Evolutionary conservation across 2,329 filamentous ascomycete species (phyloP).

Genomic region (Pyrenophora seminiperda): DNA sequence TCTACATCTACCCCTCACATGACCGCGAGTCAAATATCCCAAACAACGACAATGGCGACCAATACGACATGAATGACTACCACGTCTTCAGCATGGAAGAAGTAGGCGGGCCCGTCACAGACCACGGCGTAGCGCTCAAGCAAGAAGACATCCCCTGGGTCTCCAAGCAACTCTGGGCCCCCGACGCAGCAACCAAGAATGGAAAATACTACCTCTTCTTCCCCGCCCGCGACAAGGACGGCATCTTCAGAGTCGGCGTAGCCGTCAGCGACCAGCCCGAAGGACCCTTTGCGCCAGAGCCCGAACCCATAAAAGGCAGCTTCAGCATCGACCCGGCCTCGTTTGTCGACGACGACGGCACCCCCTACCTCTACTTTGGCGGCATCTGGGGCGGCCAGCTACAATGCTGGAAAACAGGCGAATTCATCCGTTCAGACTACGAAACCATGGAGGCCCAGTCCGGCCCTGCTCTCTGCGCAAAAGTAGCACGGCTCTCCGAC

Average conservation of each 20-base stretch:
- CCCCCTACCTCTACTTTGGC: conserved; percentile 75
- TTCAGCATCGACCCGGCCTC: conserved; percentile 78
- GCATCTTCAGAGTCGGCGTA: conserved; percentile 76
- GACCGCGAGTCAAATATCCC: conserved; percentile 75
- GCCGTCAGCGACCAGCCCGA: conserved; percentile 67
- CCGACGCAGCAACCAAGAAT: conserved; percentile 71
- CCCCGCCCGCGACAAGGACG: conserved; percentile 72
- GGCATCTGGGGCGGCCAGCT: conserved; percentile 82
- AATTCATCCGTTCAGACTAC: conserved; percentile 58
- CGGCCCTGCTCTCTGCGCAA: conserved; percentile 64
- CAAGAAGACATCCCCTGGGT: conserved; percentile 74
- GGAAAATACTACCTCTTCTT: conserved; percentile 79
- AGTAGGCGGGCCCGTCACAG: conserved; percentile 64
- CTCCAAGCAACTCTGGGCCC: conserved; percentile 79
- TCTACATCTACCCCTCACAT: conserved; percentile 83
- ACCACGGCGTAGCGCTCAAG: conserved; percentile 73
- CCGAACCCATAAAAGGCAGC: conserved; percentile 67
- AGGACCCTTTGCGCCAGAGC: conserved; percentile 71
- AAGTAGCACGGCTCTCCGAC: conserved; percentile 66
- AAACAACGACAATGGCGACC: conserved; percentile 84
- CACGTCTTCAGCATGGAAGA: conserved; percentile 72
- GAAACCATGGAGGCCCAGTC: conserved; percentile 35
- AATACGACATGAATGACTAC: conserved; percentile 85
- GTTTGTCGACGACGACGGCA: conserved; percentile 72
- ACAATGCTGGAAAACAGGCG: conserved; percentile 70